phyloP scores from a whole-genome alignment of 2,329 filamentous ascomycete species.

The Pseudogymnoascus sp. region DNA sequence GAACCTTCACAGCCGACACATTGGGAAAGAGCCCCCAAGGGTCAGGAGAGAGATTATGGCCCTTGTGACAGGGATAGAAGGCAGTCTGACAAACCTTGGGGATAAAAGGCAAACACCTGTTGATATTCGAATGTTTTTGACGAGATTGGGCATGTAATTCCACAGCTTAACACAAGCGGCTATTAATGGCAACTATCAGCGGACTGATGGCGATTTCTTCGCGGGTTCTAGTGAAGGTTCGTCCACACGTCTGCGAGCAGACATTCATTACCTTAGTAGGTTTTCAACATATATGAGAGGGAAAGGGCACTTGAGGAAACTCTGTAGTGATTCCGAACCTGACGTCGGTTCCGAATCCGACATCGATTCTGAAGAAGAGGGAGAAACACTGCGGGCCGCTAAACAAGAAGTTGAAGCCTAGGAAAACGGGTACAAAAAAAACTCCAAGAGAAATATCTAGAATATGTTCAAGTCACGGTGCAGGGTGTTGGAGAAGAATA shows the following conservation, averaged over 20 bases:
- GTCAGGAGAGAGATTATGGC: slow-evolving; percentile 20
- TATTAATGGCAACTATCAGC: slow-evolving; percentile 19
- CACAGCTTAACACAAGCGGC: slow-evolving; percentile 21
- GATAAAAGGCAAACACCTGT: slow-evolving; percentile 13
- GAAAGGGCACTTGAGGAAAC: slow-evolving; percentile 6
- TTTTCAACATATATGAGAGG: slow-evolving; percentile 18
- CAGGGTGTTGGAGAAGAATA: too few species aligned
- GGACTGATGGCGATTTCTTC: slow-evolving; percentile 11
- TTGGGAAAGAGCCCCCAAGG: slow-evolving; percentile 25
- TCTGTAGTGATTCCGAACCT: not conserved
- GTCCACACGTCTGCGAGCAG: slow-evolving; percentile 21
- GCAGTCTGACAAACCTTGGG: slow-evolving; percentile 13
- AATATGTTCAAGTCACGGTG: too few species aligned
- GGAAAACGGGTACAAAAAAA: slow-evolving; percentile 10
- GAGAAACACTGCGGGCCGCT: not conserved
- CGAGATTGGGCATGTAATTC: slow-evolving; percentile 20
- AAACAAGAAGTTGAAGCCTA: slow-evolving; percentile 3
- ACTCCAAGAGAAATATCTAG: not conserved
- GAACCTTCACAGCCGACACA: slow-evolving; percentile 23
- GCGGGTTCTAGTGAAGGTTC: slow-evolving; percentile 4
- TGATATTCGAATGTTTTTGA: slow-evolving; percentile 19
- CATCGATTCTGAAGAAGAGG: not conserved
- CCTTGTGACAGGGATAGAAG: slow-evolving; percentile 9
- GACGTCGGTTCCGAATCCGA: not conserved
- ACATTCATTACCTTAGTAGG: slow-evolving; percentile 21